Base-by-base conservation (phyloP, 164 flowering plant species). In the Echeveria elegans region DNA sequence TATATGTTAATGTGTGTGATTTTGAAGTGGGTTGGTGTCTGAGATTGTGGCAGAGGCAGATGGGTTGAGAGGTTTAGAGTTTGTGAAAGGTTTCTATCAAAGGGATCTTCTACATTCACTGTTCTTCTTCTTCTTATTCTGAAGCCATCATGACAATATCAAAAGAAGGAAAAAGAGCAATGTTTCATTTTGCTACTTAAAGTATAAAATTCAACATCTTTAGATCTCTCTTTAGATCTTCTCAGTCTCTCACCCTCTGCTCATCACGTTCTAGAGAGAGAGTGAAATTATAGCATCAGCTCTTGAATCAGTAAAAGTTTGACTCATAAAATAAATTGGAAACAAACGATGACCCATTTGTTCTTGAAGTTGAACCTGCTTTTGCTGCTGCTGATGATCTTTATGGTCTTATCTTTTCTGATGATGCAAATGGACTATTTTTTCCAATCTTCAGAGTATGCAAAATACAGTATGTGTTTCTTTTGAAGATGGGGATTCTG, bases 131-230 rank as follows among this genome's bases (percentile, higher is more conserved):
- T 36, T 32, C 76, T 74, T 66, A 73, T 75, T 69, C 65, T 67
- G n/a, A n/a, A n/a, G n/a, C n/a, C 64, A 70, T 67, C 67, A 64
- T 26, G 61, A 56, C 32, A 56, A 28, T 10, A 56, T 28, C 8
- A 56, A 28, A 56, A 56, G 32, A 28, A 28, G 8, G 61, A 56
- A 28, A 14, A 16, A 56, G 77, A 77, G 70, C 73, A 37, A 81
- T 80, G 80, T 84, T 80, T 81, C 78, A 77, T 77, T 85, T 82
- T 81, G 85, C 85, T 71, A 80, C 85, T 82, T 81, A 75, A 79
- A 80, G 82, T 75, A 77, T 73, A 79, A 80, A 77, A 75, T 11
- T 81, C 73, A 52, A 68, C 59, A 18, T 64, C 68, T 63, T 78
- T 66, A 60, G 70, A 72, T 40, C 76, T 67, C 73, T 79, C 80